Base-by-base conservation (phyloP, 2,329 filamentous ascomycete genomes). In the Apiospora marii region DNA sequence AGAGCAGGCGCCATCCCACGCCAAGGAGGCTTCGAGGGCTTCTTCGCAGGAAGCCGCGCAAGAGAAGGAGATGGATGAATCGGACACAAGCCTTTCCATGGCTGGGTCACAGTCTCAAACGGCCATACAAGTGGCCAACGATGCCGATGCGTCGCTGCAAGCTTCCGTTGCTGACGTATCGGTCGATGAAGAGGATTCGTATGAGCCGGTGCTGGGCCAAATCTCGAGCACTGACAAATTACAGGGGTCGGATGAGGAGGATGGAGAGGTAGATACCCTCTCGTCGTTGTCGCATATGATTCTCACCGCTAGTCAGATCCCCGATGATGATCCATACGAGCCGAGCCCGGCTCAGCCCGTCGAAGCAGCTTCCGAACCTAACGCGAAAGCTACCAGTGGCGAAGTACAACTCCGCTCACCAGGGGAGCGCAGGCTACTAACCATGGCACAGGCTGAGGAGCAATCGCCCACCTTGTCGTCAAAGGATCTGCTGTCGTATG, bases 401-500 rank as follows among this genome's bases (percentile, higher is more conserved):
- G 78, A 80, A 80, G 79, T 80, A 81, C 78, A 81, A 77, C 71
- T 74, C 73, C 75, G 75, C 76, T 78, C 77, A 75, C 76, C 71
- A 74, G 58, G 72, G 72, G 77, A 79, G 76, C 77, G 77, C 71
- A 76, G 71, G 74, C 77, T 77, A 79, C 80, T 81, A 71, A 81
- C 79, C 69, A 70, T 34, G 30, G 72, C 30, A 69, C 80, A 81
- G 80, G 76, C 77, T 71, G 74, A 74, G 49, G 71, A 74, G 51
- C 34, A 64, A 64, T 67, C 74, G 53, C 69, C 72, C 24, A 48
- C n/a, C 27, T 68, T 74, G 13, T 70, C 73, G 44, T 27, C 75
- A 30, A 74, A 78, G 61, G 77, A 79, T 71, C 88, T 83, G 74
- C 86, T 86, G 46, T 91, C 94, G 2, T 99, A 99, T 83, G 88